Evolutionary conservation across 805 yeast species (phyloP), one percentile per base, ranked within the genome.

Genomic region (Candida khao-thaluensis): DNA sequence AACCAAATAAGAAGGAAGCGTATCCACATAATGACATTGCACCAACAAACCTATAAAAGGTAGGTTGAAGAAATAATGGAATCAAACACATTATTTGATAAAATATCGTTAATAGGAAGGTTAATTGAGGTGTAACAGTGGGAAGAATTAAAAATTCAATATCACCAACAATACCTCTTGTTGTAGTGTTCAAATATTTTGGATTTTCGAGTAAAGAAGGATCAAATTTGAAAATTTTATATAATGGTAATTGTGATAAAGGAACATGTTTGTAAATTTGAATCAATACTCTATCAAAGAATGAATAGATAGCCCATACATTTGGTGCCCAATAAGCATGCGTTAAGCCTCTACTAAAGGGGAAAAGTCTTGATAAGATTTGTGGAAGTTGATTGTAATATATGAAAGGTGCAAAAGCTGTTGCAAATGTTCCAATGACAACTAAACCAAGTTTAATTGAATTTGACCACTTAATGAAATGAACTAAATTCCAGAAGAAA

Each of bases 291-390:
- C 95, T 72, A 60, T 93, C 99, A 10, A 73, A 44, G 48, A 86
- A 83, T 2, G 97, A 85, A 61, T 93, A 93, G 7, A 91, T 51
- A 0, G 99, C 96, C 99, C 99, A 93, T 33, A 89, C 69, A 54
- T 93, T 93, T 11, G 99, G 98, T 1, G 99, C 98, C 98, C 99
- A 93, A 64, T 93, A 93, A 0, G 98, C 96, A 62, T 93, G 99
- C 4, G 97, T 93, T 25, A 93, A 71, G 1, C 98, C 98, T 57
- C 98, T 72, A 35, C 95, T 83, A 57, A 91, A 91, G 5, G 99
- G 99, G 63, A 93, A 93, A 22, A 93, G 64, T 32, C 99, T 71
- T 4, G 65, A 55, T 7, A 87, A 34, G 12, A 93, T 61, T 45
- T 86, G 78, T 0, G 85, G 82, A 35, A 85, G 52, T 23, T 80